These are phyloP conservation scores for Aspergillus oerlinghausenensis DNA, from an alignment of 2,329 filamentous ascomycete genomes.

Conservation along the genomic window DNA sequence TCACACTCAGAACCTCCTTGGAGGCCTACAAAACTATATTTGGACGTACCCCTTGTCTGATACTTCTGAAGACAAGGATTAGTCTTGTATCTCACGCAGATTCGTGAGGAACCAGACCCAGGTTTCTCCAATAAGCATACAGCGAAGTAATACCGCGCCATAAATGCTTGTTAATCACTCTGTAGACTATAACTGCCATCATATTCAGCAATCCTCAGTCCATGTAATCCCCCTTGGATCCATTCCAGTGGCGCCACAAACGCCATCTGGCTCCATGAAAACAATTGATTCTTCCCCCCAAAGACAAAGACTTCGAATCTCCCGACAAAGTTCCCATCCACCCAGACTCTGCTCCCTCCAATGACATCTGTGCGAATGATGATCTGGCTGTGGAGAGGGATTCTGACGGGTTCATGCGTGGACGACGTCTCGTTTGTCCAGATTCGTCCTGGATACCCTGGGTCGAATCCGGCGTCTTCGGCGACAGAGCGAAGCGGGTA, in stretches of 20 bases:
- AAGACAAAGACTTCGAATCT: constrained; percentile 54
- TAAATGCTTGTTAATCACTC: too few relatives aligned
- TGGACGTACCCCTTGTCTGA: too few relatives aligned
- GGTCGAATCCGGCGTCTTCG: constrained; percentile 43
- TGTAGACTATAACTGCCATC: not conserved
- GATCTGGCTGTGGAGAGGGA: constrained; percentile 33
- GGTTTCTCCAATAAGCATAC: too few relatives aligned
- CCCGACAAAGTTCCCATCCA: constrained; percentile 44
- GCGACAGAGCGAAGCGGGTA: constrained; percentile 49
- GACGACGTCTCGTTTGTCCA: constrained; percentile 49
- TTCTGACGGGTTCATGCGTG: constrained; percentile 38
- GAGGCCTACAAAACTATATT: too few relatives aligned
- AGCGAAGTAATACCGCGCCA: too few relatives aligned
- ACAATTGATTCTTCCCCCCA: constrained; percentile 48
- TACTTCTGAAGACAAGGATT: too few relatives aligned
- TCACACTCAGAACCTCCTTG: too few relatives aligned
- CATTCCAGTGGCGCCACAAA: constrained; percentile 48
- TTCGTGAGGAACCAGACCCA: too few relatives aligned
- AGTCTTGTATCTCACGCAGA: too few relatives aligned
- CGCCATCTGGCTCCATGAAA: constrained; percentile 56
- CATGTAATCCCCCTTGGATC: constrained; percentile 7
- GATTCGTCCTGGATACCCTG: constrained; percentile 48
- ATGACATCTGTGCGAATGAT: constrained; percentile 43
- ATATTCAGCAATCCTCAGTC: constrained; percentile 3
- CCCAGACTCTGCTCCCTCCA: constrained; percentile 48